Conservation (phyloP, 2,329 filamentous ascomycete genomes). For the Ascochyta koolunga region DNA sequence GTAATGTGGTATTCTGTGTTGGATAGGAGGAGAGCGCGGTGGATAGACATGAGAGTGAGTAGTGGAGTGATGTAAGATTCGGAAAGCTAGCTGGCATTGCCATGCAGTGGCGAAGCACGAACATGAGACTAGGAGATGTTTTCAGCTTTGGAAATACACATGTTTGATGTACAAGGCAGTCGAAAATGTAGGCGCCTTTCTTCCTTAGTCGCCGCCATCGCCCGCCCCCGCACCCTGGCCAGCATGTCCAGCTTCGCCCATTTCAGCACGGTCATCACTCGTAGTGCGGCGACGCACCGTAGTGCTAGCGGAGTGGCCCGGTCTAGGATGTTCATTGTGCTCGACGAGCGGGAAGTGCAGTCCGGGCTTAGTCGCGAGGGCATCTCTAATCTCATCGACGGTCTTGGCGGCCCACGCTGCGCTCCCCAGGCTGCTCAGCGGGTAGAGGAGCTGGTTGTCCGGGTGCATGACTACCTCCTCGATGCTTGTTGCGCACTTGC, state of each 20-base stretch:
- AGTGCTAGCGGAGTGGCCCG: conserved; percentile 6
- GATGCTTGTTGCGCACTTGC: conserved; percentile 57
- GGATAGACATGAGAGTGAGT: too few species aligned
- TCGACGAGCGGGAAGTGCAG: conserved; percentile 19
- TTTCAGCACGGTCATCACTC: conserved; percentile 20
- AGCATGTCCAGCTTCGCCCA: conserved; percentile 16
- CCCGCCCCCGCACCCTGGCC: conserved; percentile 1
- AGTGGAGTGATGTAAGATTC: too few species aligned
- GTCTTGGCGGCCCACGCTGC: conserved; percentile 44
- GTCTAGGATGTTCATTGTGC: conserved; percentile 17
- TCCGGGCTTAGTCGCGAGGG: conserved; percentile 44
- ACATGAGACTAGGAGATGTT: too few species aligned
- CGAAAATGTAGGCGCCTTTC: too few species aligned
- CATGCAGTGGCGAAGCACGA: too few species aligned
- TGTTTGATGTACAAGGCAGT: neutral
- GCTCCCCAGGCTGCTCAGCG: conserved; percentile 51
- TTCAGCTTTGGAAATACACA: too few species aligned
- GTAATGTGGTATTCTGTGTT: too few species aligned
- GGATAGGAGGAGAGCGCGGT: too few species aligned
- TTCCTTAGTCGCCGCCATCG: conserved; percentile 6
- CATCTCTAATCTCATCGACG: conserved; percentile 49
- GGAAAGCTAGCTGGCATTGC: too few species aligned
- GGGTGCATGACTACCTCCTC: conserved; percentile 57
- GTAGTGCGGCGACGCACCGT: conserved; percentile 8
- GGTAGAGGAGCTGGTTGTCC: conserved; percentile 62